phyloP scores from a whole-genome alignment of 2,329 filamentous ascomycete genomes.

The Ilyonectria destructans region DNA sequence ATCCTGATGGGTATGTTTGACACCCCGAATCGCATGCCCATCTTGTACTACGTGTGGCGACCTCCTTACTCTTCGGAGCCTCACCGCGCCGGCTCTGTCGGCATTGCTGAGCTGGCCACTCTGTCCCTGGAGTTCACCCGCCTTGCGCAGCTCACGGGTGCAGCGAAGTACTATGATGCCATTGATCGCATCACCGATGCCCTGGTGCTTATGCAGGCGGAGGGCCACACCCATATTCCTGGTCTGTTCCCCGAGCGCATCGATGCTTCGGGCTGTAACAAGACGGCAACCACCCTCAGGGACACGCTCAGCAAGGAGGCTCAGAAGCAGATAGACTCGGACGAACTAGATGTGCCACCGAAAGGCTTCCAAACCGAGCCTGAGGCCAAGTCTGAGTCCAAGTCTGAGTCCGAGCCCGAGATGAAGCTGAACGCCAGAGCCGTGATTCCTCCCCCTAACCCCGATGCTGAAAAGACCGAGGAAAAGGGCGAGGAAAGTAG shows the following conservation, averaged over 20 bases:
- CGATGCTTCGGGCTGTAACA: constrained; percentile 86
- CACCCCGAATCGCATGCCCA: constrained; percentile 94
- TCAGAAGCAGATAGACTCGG: constrained; percentile 55
- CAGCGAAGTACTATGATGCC: constrained; percentile 91
- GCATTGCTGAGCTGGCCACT: constrained; percentile 82
- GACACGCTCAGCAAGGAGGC: constrained; percentile 54
- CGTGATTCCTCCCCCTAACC: not conserved
- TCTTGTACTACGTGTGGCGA: constrained; percentile 85
- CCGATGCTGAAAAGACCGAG: constrained; percentile 11
- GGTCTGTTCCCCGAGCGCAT: constrained; percentile 87
- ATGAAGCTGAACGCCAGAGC: constrained; percentile 12
- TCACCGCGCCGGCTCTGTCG: constrained; percentile 73
- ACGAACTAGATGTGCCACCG: constrained; percentile 49
- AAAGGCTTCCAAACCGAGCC: constrained; percentile 45
- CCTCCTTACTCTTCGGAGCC: constrained; percentile 76
- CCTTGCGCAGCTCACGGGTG: constrained; percentile 86
- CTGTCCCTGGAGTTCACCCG: constrained; percentile 92
- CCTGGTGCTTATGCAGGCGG: constrained; percentile 81
- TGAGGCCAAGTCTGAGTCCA: constrained; percentile 9
- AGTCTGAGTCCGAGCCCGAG: constrained; percentile 2
- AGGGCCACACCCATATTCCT: constrained; percentile 74
- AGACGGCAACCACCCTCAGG: constrained; percentile 58
- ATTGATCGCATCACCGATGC: constrained; percentile 88
- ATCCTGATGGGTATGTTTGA: constrained; percentile 89
- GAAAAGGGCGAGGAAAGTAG: not conserved